Evolutionary conservation across 768 basidiomycete species (phyloP).

Genomic region (Aureoboletus auriporus): DNA sequence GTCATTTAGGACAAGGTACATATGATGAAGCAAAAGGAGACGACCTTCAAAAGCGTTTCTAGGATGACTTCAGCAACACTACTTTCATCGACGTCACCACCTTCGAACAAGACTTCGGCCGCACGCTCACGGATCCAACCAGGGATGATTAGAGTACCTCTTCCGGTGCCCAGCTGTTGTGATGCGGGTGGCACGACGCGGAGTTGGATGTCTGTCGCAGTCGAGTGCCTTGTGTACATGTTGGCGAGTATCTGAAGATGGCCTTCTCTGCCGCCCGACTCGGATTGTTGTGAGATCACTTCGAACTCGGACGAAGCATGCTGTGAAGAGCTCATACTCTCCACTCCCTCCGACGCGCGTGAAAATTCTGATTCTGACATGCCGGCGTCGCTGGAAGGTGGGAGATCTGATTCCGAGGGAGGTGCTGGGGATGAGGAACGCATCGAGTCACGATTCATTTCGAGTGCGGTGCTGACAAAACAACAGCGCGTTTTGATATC

Average conservation of each 20-base stretch:
- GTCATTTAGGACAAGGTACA: not conserved
- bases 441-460: slow-evolving; percentile 30
- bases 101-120: slow-evolving; percentile 87
- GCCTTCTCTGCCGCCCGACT: slow-evolving; percentile 17
- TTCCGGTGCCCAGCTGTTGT: slow-evolving; percentile 68
- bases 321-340: slow-evolving; percentile 47
- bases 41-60: slow-evolving; percentile 71
- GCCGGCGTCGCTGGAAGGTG: slow-evolving; percentile 51
- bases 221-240: slow-evolving; percentile 74
- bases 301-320: slow-evolving; percentile 53
- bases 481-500: slow-evolving; percentile 88
- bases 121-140: slow-evolving; percentile 95
- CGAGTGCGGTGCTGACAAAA: slow-evolving; percentile 72
- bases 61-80: slow-evolving; percentile 82
- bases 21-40: not conserved
- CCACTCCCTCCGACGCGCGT: slow-evolving; percentile 43
- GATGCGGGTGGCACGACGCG: slow-evolving; percentile 61
- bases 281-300: slow-evolving; percentile 38
- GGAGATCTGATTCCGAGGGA: slow-evolving; percentile 37
- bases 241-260: slow-evolving; percentile 59
- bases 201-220: slow-evolving; percentile 69
- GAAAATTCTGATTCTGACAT: slow-evolving; percentile 69
- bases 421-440: slow-evolving; percentile 29
- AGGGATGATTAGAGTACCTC: slow-evolving; percentile 79
- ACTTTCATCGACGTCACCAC: slow-evolving; percentile 83